Percentiles rank a stretch among this genome's conserved stretches.
Evolutionary conservation across 306 rosid genomes (phyloP).

Genomic region (Crotalaria pallida): DNA sequence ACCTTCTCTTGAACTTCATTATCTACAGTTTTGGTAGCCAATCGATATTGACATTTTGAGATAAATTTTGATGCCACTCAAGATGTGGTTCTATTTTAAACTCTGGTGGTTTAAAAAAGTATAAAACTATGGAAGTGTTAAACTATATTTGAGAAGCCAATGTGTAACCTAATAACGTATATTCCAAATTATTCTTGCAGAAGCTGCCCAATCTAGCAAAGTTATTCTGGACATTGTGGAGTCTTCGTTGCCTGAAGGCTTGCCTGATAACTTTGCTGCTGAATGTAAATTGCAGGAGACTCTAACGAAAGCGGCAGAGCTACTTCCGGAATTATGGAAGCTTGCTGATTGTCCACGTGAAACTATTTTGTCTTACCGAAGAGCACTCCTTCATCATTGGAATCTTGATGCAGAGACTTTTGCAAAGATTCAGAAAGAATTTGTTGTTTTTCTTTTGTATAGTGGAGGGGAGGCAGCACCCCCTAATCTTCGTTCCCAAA

Average conservation of each 20-base stretch:
- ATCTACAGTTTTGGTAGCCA: not conserved
- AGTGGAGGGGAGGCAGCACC: conserved; percentile 76
- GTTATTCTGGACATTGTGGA: conserved; percentile 84
- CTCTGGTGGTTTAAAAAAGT: not conserved
- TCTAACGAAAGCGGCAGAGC: conserved; percentile 60
- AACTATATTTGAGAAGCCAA: conserved; percentile 7
- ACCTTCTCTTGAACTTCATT: not conserved
- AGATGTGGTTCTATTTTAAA: not conserved
- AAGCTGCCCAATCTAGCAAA: conserved; percentile 84
- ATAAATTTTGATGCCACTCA: not conserved
- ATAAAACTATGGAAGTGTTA: not conserved
- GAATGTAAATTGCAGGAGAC: conserved; percentile 98
- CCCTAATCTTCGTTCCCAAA: conserved; percentile 76
- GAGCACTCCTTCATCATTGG: conserved; percentile 72
- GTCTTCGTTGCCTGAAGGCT: conserved; percentile 83
- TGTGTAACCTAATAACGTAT: conserved; percentile 20
- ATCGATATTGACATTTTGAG: not conserved
- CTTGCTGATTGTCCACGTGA: conserved; percentile 69
- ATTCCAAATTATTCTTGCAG: conserved; percentile 57
- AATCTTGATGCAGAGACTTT: conserved; percentile 55
- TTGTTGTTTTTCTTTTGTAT: conserved; percentile 72
- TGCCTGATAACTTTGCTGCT: conserved; percentile 75
- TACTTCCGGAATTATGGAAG: conserved; percentile 87
- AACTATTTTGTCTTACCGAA: conserved; percentile 68
- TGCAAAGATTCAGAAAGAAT: conserved; percentile 76